phyloP scores from a whole-genome alignment of 2,329 filamentous ascomycete genomes.

The Exserohilum rostratum region DNA sequence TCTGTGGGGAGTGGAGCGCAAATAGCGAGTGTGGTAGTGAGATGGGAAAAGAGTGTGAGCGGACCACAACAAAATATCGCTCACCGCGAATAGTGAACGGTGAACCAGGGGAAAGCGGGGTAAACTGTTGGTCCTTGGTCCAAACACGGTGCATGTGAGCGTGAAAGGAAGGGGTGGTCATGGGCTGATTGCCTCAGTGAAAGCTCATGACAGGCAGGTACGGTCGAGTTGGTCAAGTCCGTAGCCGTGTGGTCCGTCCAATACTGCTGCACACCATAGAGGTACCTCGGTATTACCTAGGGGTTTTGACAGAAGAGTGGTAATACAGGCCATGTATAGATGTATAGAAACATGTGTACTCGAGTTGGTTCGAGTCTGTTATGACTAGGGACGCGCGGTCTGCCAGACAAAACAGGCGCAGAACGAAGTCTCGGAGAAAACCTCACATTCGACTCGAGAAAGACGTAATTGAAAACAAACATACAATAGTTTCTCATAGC shows the following conservation, averaged over 20 bases:
- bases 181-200: not conserved
- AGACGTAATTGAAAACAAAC: no score
- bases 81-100: not conserved
- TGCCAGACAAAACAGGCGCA: not conserved
- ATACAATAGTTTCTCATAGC: no score
- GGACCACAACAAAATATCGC: not conserved
- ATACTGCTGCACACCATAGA: not conserved
- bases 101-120: not conserved
- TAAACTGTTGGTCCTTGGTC: not conserved
- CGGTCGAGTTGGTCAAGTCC: not conserved
- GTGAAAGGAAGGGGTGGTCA: not conserved
- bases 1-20: not conserved
- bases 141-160: not conserved
- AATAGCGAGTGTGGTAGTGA: slow-evolving; percentile 6
- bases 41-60: slow-evolving; percentile 1
- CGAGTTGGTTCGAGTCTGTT: not conserved
- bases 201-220: not conserved
- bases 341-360: not conserved
- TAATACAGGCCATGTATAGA: not conserved
- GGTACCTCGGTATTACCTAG: not conserved
- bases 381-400: not conserved
- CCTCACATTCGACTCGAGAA: no score
- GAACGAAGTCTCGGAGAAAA: no score
- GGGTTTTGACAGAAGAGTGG: not conserved
- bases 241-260: not conserved